A percentile compares a stretch with the other conserved stretches of the same genome.
These are phyloP conservation scores for Blastobotrys aristatus DNA, from an alignment of 1,139 yeast species.

Conservation along the genomic window DNA sequence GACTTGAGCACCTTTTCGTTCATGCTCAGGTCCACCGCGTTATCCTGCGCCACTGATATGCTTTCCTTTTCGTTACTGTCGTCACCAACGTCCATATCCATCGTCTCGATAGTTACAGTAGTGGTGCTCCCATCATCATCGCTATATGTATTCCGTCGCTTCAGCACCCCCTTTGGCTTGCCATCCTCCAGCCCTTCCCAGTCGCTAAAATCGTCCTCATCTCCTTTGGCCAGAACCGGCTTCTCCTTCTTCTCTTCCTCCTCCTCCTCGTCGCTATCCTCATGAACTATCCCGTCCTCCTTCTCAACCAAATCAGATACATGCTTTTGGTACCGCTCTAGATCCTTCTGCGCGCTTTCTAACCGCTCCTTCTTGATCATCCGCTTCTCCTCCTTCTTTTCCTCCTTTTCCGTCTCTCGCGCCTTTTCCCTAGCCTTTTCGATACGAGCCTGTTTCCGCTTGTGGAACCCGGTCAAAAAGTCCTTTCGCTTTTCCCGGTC, in stretches of 20 bases:
- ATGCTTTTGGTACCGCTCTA: constrained; percentile 44
- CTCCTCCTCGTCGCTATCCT: constrained; percentile 21
- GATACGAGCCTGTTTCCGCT: constrained; percentile 81
- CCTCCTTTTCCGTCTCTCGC: constrained; percentile 70
- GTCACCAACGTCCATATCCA: constrained; percentile 16
- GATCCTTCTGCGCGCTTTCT: constrained; percentile 52
- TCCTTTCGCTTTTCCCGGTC: constrained; percentile 71
- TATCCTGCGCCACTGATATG: constrained; percentile 19
- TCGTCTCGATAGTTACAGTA: constrained; percentile 31
- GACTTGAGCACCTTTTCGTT: constrained; percentile 34
- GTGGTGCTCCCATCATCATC: constrained; percentile 27
- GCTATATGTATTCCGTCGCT: constrained; percentile 47
- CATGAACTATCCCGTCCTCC: constrained; percentile 19
- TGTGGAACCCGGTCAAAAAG: constrained; percentile 91
- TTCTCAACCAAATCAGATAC: constrained; percentile 6
- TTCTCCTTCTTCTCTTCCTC: constrained; percentile 5
- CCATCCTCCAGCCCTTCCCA: constrained; percentile 36
- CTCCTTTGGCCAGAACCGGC: constrained; percentile 15
- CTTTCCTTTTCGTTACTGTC: constrained; percentile 1
- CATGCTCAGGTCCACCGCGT: constrained; percentile 29
- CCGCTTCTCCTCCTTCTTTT: constrained; percentile 63
- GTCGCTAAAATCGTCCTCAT: constrained; percentile 30
- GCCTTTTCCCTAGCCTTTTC: constrained; percentile 74
- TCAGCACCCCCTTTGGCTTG: constrained; percentile 45
- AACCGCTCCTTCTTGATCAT: constrained; percentile 64